phyloP scores from a whole-genome alignment of 1,284 basidiomycete species.

The Ganoderma resinaceum region DNA sequence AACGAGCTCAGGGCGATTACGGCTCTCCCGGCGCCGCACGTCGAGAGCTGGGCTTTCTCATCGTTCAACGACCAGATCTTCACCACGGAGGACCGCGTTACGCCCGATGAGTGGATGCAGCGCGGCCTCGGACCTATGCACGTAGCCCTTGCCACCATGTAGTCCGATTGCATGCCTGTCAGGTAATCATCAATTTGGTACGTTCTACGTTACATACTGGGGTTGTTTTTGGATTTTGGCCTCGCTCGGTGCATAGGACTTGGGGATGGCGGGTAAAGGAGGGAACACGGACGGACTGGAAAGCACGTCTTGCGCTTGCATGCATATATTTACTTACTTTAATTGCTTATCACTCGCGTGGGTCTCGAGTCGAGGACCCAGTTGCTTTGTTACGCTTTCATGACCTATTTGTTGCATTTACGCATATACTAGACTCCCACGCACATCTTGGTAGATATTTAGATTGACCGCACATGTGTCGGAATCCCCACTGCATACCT shows the following conservation, averaged over 20 bases:
- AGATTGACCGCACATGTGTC: neutral
- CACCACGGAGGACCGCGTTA: constrained; percentile 51
- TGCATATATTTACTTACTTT: neutral
- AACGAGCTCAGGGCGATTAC: constrained; percentile 66
- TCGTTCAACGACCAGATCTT: constrained; percentile 65
- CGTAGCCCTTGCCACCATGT: constrained; percentile 39
- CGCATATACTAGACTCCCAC: neutral
- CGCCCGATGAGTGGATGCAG: constrained; percentile 62
- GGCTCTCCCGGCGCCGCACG: constrained; percentile 61
- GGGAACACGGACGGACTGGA: neutral
- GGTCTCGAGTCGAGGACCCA: neutral
- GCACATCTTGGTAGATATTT: neutral
- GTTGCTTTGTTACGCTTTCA: constrained; percentile 2
- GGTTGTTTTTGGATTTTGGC: neutral
- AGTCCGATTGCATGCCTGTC: neutral
- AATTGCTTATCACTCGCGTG: neutral
- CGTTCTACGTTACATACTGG: neutral
- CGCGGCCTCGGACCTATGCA: constrained; percentile 55
- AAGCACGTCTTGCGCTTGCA: neutral
- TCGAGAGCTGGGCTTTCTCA: constrained; percentile 63
- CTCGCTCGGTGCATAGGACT: neutral
- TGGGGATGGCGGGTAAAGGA: neutral
- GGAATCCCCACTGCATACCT: neutral
- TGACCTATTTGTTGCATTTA: neutral
- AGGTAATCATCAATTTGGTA: neutral